Percentiles rank a stretch among this genome's conserved stretches.
These are phyloP conservation scores for Avena insularis DNA, from an alignment of 176 grass and related monocot species.

Conservation along the genomic window DNA sequence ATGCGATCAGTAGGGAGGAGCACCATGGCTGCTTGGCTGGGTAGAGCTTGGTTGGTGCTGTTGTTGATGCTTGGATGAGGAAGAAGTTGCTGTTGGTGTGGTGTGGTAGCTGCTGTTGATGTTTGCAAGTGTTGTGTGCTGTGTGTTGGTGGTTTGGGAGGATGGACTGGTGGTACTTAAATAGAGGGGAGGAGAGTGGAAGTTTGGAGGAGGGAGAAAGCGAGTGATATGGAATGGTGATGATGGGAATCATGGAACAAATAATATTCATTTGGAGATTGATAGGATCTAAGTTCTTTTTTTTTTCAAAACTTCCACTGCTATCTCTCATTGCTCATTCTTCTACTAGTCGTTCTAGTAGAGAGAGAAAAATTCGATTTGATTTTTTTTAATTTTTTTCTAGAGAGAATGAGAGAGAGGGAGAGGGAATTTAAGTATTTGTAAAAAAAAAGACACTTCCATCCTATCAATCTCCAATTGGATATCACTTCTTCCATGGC, in stretches of 20 bases:
- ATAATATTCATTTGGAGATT: slow-evolving; percentile 17
- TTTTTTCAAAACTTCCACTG: background rate
- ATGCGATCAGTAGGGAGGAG: slow-evolving; percentile 32
- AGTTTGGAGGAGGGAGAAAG: no score
- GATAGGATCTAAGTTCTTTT: slow-evolving; percentile 40
- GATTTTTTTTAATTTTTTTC: background rate
- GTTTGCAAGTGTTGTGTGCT: slow-evolving; percentile 30
- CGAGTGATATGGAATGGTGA: background rate
- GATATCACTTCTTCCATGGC: no score
- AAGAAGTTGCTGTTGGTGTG: slow-evolving; percentile 1
- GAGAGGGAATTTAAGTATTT: no score
- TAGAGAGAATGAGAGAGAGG: background rate
- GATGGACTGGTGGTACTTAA: slow-evolving; percentile 38
- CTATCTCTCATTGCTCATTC: background rate
- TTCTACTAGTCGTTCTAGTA: background rate
- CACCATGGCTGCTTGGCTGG: slow-evolving; percentile 46
- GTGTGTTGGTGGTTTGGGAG: slow-evolving; percentile 53
- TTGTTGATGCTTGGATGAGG: background rate
- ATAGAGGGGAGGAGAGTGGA: slow-evolving; percentile 42
- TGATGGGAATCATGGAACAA: slow-evolving; percentile 10
- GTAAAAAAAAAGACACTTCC: no score
- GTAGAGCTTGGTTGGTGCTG: background rate
- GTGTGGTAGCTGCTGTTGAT: background rate
- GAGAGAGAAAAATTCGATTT: background rate
- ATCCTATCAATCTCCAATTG: no score